Percentiles rank a stretch among this genome's conserved stretches.
Evolutionary conservation across 2,329 filamentous ascomycete genomes (phyloP).

Genomic region (Leptosphaerulina australis): DNA sequence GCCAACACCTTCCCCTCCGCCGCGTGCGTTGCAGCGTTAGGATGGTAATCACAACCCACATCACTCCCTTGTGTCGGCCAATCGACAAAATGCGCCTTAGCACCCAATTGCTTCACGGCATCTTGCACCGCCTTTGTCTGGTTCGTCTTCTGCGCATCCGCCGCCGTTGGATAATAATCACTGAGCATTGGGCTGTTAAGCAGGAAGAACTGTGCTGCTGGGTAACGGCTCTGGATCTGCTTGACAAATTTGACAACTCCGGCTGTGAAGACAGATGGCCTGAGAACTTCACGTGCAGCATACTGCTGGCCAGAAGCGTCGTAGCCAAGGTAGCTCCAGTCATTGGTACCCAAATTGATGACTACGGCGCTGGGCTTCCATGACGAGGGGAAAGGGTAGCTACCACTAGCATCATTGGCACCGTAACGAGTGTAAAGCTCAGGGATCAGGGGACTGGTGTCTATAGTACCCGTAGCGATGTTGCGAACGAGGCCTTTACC

Average conservation of each 20-base stretch:
- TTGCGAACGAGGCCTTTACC: conserved; percentile 54
- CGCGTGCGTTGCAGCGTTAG: conserved; percentile 49
- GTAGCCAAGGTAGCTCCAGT: conserved; percentile 46
- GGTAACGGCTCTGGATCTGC: conserved; percentile 46
- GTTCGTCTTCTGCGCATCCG: conserved; percentile 41
- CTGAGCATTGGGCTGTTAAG: conserved; percentile 50
- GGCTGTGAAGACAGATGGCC: conserved; percentile 19
- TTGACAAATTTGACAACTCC: conserved; percentile 39
- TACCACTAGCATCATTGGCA: conserved; percentile 49
- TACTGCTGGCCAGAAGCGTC: conserved; percentile 3
- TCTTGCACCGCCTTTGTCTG: conserved; percentile 13
- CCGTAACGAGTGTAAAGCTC: conserved; percentile 53
- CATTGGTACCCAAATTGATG: conserved; percentile 55
- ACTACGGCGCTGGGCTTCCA: conserved; percentile 48
- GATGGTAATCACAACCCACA: conserved; percentile 54
- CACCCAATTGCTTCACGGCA: conserved; percentile 38
- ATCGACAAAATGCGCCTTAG: conserved; percentile 50
- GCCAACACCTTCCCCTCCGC: conserved; percentile 44
- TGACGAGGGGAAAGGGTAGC: conserved; percentile 49
- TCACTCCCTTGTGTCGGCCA: conserved; percentile 51
- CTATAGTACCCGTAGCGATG: conserved; percentile 36
- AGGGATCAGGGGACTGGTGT: conserved; percentile 48
- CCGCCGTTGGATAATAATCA: conserved; percentile 47
- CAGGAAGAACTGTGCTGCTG: conserved; percentile 50
- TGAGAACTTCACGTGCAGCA: conserved; percentile 20